Conservation (phyloP, 495 filamentous ascomycete genomes). For the Hypoxylon trugodes region DNA sequence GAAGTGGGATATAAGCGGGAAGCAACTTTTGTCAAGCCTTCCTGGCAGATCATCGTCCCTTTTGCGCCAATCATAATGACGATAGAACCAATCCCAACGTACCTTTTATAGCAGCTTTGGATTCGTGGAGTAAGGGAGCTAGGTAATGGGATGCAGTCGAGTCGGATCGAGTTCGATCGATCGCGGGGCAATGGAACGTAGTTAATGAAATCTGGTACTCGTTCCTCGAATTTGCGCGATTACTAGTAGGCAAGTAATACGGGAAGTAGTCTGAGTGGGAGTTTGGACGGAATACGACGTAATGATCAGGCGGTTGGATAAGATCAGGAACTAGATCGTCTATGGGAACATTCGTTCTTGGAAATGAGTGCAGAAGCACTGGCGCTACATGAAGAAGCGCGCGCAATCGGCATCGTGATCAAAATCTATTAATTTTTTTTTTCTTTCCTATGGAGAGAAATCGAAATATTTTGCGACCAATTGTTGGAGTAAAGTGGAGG, state of each 20-base stretch:
- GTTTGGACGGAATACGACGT: not conserved
- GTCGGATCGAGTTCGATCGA: slow-evolving; percentile 9
- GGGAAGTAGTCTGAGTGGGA: not conserved
- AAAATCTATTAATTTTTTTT: slow-evolving; percentile 32
- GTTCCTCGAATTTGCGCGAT: slow-evolving; percentile 32
- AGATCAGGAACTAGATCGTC: slow-evolving; percentile 1
- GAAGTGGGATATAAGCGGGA: not conserved
- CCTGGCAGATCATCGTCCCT: slow-evolving; percentile 8
- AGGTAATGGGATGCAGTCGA: slow-evolving; percentile 6
- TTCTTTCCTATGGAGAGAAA: slow-evolving; percentile 13
- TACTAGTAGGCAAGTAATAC: not conserved
- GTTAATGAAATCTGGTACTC: slow-evolving; percentile 1
- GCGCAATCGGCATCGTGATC: slow-evolving; percentile 30
- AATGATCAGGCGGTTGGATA: not conserved
- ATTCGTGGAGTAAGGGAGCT: not conserved
- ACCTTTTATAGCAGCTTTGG: slow-evolving; percentile 16
- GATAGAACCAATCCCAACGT: slow-evolving; percentile 13
- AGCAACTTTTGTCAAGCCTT: slow-evolving; percentile 1
- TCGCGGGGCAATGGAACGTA: slow-evolving; percentile 18
- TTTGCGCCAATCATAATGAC: not conserved
- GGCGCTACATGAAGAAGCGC: slow-evolving; percentile 11
- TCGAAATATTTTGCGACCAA: slow-evolving; percentile 33
- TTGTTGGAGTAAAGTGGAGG: slow-evolving; percentile 33
- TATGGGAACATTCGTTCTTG: slow-evolving; percentile 1
- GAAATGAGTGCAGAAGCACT: slow-evolving; percentile 23